phyloP scores from a whole-genome alignment of 116 monocot species.

The Iris pallida region DNA sequence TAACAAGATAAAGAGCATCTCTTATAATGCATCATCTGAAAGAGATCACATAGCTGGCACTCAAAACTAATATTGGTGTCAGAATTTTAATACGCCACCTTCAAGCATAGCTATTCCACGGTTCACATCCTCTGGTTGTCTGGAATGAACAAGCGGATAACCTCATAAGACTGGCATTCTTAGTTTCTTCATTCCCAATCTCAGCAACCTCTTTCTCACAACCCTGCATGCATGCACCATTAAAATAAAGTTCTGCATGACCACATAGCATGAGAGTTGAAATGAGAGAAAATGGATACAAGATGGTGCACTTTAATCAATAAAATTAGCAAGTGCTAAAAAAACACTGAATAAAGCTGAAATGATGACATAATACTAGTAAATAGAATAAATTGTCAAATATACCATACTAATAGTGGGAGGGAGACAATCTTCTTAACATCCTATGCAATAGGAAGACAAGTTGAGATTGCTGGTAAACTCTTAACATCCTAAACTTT shows the following conservation, averaged over 20 bases:
- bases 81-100: constrained; percentile 32
- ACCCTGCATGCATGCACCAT: constrained; percentile 49
- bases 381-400: no score
- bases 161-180: constrained; percentile 84
- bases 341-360: no score
- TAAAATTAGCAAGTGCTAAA: no score
- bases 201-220: constrained; percentile 82
- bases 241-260: not conserved
- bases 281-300: no score
- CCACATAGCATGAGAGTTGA: not conserved
- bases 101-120: constrained; percentile 97
- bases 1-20: not conserved
- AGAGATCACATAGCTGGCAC: not conserved
- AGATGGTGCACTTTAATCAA: no score
- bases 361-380: no score
- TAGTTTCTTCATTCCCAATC: constrained; percentile 37
- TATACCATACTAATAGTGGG: no score
- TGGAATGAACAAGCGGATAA: constrained; percentile 96
- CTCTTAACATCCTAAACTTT: no score
- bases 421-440: no score
- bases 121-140: constrained; percentile 87
- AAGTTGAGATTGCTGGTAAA: no score
- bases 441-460: no score
- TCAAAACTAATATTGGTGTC: not conserved
- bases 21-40: not conserved